These are phyloP conservation scores for Boletus sp. DNA, from an alignment of 768 basidiomycete species.

Conservation along the genomic window DNA sequence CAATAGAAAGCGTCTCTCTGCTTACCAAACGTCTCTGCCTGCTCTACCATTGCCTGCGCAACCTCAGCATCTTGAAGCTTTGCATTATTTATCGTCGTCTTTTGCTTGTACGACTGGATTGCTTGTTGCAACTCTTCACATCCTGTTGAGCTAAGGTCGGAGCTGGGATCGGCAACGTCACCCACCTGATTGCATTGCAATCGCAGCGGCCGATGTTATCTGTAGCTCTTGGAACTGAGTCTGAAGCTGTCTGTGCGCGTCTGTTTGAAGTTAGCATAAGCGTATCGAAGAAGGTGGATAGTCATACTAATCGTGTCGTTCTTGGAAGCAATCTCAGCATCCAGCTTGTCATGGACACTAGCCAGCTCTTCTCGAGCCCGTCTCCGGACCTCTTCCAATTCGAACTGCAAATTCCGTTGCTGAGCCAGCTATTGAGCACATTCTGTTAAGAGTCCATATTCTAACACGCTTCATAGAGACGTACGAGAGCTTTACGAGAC, in stretches of 20 bases:
- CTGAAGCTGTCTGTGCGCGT: slow-evolving; percentile 57
- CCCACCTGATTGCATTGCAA: slow-evolving; percentile 59
- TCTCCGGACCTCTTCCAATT: slow-evolving; percentile 62
- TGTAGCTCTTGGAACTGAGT: slow-evolving; percentile 63
- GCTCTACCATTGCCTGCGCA: slow-evolving; percentile 59
- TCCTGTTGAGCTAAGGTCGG: neutral
- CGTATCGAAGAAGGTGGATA: no score
- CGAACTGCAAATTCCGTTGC: slow-evolving; percentile 60
- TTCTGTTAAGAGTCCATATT: neutral
- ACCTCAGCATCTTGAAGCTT: slow-evolving; percentile 70
- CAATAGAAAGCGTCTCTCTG: neutral
- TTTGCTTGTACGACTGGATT: slow-evolving; percentile 63
- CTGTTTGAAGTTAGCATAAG: slow-evolving; percentile 33
- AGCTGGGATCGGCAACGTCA: neutral
- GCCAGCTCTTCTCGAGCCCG: slow-evolving; percentile 63
- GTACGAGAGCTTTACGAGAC: slow-evolving; percentile 65
- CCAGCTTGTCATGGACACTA: slow-evolving; percentile 55
- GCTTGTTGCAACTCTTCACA: slow-evolving; percentile 58
- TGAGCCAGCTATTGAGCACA: slow-evolving; percentile 51
- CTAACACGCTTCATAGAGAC: slow-evolving; percentile 13
- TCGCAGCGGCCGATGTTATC: slow-evolving; percentile 54
- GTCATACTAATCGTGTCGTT: slow-evolving; percentile 57
- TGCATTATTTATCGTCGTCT: slow-evolving; percentile 55
- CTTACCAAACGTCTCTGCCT: slow-evolving; percentile 63
- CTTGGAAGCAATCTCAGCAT: slow-evolving; percentile 48